phyloP scores from a whole-genome alignment of 345 rosid species.

The Anastatica hierochuntica region DNA sequence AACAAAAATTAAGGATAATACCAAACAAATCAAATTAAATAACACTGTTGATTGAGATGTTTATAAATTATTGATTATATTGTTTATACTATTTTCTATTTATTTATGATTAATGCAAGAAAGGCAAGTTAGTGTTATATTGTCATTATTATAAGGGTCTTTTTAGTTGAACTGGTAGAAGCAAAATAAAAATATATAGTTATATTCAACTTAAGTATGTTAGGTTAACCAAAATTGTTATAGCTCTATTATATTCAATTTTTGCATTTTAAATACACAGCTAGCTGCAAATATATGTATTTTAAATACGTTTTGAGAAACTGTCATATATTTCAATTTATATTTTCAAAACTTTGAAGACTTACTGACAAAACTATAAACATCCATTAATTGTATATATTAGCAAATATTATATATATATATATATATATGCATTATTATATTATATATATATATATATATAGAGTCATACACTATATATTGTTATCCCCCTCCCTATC shows the following conservation, averaged over 20 bases:
- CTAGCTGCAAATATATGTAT: neutral
- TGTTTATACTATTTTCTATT: no score
- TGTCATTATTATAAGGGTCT: slow-evolving; percentile 35
- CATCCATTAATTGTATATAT: no score
- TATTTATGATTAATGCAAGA: slow-evolving; percentile 18
- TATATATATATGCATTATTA: neutral
- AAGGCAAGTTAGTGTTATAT: slow-evolving; percentile 16
- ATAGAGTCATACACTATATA: no score
- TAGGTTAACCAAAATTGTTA: slow-evolving; percentile 20
- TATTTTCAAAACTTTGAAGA: no score
- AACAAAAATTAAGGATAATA: slow-evolving; percentile 76
- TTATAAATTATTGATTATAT: neutral
- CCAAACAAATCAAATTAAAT: slow-evolving; percentile 52
- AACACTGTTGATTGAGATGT: slow-evolving; percentile 23
- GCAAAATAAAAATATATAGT: slow-evolving; percentile 26
- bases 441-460: no score
- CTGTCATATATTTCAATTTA: neutral
- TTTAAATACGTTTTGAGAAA: no score
- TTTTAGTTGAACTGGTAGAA: slow-evolving; percentile 33
- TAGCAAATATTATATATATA: neutral
- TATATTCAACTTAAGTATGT: slow-evolving; percentile 25
- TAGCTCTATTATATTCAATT: slow-evolving; percentile 4
- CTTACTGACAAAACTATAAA: no score
- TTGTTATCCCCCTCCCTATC: slow-evolving; percentile 5
- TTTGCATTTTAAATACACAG: no score